Percentiles rank a stretch among this genome's conserved stretches.
These are phyloP conservation scores for rapeseed (Brassica napus) DNA, from an alignment of 345 rosid species.

Conservation along the genomic window Da-Ae NC_063449.1:44309501-44310000, in stretches of 20 bases:
- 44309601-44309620: constrained; percentile 94
- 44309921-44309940: constrained; percentile 84
- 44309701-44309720: constrained; percentile 93
- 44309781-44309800: constrained; percentile 92
- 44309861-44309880: too few relatives aligned
- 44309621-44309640: constrained; percentile 86
- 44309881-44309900: constrained; percentile 87
- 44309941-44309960: constrained; percentile 81
- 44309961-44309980: constrained; percentile 67
- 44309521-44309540: constrained; percentile 95
- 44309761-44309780: constrained; percentile 95
- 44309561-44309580: constrained; percentile 89
- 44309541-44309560: constrained; percentile 97
- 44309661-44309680: constrained; percentile 85
- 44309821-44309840: too few relatives aligned
- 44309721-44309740: constrained; percentile 97
- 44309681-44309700: constrained; percentile 95
- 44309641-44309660: constrained; percentile 69
- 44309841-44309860: too few relatives aligned
- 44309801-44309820: neutral
- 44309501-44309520: constrained; percentile 82
- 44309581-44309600: constrained; percentile 95
- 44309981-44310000: constrained; percentile 55
- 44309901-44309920: constrained; percentile 85
- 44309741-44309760: constrained; percentile 89